Base-by-base conservation (phyloP, 306 rosid species). In the Cicer bijugum region DNA sequence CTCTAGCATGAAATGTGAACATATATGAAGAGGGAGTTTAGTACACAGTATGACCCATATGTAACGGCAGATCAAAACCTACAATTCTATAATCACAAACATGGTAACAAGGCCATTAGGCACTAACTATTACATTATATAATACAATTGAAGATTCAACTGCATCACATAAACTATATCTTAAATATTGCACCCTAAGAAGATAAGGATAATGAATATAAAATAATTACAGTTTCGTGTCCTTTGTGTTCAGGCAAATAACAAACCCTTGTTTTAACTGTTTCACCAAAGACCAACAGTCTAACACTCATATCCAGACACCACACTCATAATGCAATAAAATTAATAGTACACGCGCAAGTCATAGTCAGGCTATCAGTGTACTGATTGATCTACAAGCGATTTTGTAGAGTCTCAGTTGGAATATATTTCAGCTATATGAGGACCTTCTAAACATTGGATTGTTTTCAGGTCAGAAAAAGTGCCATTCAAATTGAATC, bases 241-340 rank as follows among this genome's bases (percentile, higher is more conserved):
- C 9, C 45, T 42, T 42, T 42, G 9, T 6, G 9, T 9, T 42
- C 45, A 42, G 45, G 8, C 9, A 42, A 42, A 42, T 42, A 42
- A 42, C 45, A 42, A 42, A 9, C 45, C 45, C 45, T 1, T 42
- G 45, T 9, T 42, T 9, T 42, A 42, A 42, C 45, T 42, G 45
- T 42, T 42, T 9, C 45, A 42, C 45, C 35, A 28, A 50, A 50
- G 6, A 50, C 19, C 15, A 50, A 50, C 3, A 57, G n/a, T 10
- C 9, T 44, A 58, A 40, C 53, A 71, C 76, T 42, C n/a, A 8
- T 67, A 10, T 51, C 60, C 61, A 33, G 60, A 47, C 70, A 61
- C 67, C 38, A 37, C 38, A 44, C 58, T 58, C 77, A 58, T 59
- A 58, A 59, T 58, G 19, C 7, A 70, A 12, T 58, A 38, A 37